Evolutionary conservation across 441 rosid species (phyloP), one percentile per base, ranked within the genome.

Genomic region (Aquilaria agallochum): DNA sequence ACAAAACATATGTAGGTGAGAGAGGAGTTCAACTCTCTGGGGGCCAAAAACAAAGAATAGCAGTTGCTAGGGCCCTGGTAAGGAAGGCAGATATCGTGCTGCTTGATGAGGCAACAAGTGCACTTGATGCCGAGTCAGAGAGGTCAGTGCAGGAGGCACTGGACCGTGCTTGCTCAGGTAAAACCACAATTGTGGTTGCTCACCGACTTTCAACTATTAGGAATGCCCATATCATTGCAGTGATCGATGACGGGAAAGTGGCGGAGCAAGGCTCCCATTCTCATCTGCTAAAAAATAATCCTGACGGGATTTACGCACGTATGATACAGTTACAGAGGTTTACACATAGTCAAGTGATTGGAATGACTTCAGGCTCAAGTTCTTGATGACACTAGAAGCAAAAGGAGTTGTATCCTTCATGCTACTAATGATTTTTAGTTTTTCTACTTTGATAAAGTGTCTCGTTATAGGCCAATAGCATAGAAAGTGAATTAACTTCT

Each of bases 271-370:
- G 99, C 13, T 87, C 98, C 2, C 99, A 92, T 72, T 86, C 95
- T 0, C 91, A 95, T 65, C 79, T 95, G 14, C 72, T 92, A 68
- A 95, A 90, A 78, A 95, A 90, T 69, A 53, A 81, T 69, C 98
- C 99, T 11, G 99, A 95, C 47, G 99, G 99, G 40, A 75, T 82
- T 60, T 95, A 95, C 42, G 90, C 98, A 8, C 56, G 98, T 60
- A 95, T 95, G 99, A 90, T 90, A 73, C 98, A 92, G 78, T 75
- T 95, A 59, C 99, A 95, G 68, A 87, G 99, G 79, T 95, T 95
- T 72, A 85, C 95, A n/a, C 87, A 88, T 70, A 87, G 79, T 51
- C 90, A 92, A 51, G 98, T 92, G 36, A 78, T 88, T 40, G 98
- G 92, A 63, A 92, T 92, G 84, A 75, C 90, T 10, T 79, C 95